Conservation (phyloP, 2,329 filamentous ascomycete genomes). For the Nemania abortiva region DNA sequence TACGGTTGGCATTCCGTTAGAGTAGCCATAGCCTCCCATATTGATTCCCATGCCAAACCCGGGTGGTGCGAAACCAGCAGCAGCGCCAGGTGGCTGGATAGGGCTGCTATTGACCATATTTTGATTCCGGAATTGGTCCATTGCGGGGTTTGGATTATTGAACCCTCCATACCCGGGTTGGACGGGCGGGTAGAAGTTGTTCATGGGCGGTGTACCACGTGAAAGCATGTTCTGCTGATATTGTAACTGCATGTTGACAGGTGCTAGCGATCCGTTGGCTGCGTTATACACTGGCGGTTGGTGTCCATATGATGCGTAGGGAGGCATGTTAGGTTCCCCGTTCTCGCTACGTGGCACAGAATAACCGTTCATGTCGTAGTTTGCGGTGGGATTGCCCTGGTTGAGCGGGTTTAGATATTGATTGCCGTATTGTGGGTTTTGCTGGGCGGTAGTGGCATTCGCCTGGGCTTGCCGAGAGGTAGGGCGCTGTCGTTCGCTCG, state of each 20-base stretch:
- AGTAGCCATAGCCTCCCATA: conserved; percentile 56
- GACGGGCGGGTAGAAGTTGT: conserved; percentile 68
- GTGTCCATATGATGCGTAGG: conserved; percentile 64
- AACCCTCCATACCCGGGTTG: conserved; percentile 68
- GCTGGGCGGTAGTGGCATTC: conserved; percentile 50
- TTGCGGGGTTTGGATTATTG: conserved; percentile 59
- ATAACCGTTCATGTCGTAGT: conserved; percentile 65
- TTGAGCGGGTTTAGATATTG: conserved; percentile 68
- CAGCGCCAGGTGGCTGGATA: conserved; percentile 58
- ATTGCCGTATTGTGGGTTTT: conserved; percentile 57
- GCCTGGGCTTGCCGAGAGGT: conserved; percentile 65
- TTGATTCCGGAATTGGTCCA: conserved; percentile 69
- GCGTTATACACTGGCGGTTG: conserved; percentile 66
- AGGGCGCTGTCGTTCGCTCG: conserved; percentile 67
- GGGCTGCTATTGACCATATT: conserved; percentile 64
- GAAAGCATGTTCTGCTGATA: conserved; percentile 71
- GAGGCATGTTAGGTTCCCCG: conserved; percentile 62
- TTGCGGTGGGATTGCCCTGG: conserved; percentile 54
- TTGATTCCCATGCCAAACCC: conserved; percentile 51
- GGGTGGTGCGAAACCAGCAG: conserved; percentile 51
- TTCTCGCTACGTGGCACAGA: conserved; percentile 65
- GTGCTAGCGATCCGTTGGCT: conserved; percentile 59
- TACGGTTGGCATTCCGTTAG: conserved; percentile 62
- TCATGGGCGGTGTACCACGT: conserved; percentile 65
- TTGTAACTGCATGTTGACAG: conserved; percentile 66